Conservation (phyloP, 2,329 filamentous ascomycete genomes). For the Beauveria medogensis region DNA sequence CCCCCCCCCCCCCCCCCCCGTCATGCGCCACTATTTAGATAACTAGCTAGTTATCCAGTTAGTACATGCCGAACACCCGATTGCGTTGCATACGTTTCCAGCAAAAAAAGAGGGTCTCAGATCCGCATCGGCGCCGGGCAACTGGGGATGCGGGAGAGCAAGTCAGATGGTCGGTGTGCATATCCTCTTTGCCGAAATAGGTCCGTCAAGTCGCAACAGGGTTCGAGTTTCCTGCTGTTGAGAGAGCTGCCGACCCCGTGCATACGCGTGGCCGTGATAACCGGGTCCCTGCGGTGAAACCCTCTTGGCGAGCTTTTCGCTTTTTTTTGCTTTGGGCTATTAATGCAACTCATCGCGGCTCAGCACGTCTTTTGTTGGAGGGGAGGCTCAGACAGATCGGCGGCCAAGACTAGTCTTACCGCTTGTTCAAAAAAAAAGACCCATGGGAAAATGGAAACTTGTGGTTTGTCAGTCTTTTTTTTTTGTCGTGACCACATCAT, state of each 20-base stretch:
- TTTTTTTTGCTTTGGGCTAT: background rate
- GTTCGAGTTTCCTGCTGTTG: background rate
- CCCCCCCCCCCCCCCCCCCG: background rate
- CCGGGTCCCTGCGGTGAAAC: background rate
- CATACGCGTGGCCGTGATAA: background rate
- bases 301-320: background rate
- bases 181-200: background rate
- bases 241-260: background rate
- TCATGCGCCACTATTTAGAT: background rate
- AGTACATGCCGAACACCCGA: conserved; percentile 6
- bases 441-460: background rate
- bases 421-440: background rate
- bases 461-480: background rate
- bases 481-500: background rate
- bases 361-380: no score
- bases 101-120: conserved; percentile 4
- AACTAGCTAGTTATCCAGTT: background rate
- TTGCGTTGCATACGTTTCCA: background rate
- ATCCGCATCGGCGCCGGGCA: background rate
- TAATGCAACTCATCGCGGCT: no score
- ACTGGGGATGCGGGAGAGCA: background rate
- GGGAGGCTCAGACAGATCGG: background rate
- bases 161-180: background rate
- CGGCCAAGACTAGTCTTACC: background rate
- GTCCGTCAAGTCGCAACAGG: background rate